Conservation (phyloP, 495 filamentous ascomycete genomes). For the Penicilliopsis zonata region DNA sequence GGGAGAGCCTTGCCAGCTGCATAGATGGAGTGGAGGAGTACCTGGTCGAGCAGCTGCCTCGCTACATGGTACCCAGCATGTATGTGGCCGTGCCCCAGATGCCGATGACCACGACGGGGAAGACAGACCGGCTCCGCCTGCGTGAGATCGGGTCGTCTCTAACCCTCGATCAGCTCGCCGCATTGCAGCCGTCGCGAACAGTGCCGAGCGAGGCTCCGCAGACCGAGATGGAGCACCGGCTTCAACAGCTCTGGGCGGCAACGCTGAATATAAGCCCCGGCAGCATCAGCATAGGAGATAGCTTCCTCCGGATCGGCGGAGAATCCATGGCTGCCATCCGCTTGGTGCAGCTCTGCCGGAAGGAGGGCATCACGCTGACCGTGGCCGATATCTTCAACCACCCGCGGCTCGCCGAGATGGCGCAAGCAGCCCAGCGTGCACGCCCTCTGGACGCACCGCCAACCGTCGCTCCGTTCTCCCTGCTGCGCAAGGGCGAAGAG, state of each 20-base stretch:
- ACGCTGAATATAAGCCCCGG: too few relatives aligned
- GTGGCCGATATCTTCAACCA: slow-evolving; percentile 22
- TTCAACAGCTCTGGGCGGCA: slow-evolving; percentile 8
- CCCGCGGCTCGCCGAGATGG: slow-evolving; percentile 23
- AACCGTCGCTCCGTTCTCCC: slow-evolving; percentile 1
- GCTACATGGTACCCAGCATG: too few relatives aligned
- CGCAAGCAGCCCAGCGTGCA: slow-evolving; percentile 3
- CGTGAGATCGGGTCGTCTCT: too few relatives aligned
- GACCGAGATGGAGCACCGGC: slow-evolving; percentile 7
- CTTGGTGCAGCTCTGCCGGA: slow-evolving; percentile 5
- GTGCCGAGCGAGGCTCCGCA: background rate
- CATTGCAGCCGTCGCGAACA: slow-evolving; percentile 2
- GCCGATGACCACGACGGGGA: too few relatives aligned
- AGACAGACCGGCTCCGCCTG: too few relatives aligned
- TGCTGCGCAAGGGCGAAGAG: slow-evolving; percentile 13
- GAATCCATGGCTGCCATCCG: slow-evolving; percentile 42
- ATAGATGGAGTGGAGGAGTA: too few relatives aligned
- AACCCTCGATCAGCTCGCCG: too few relatives aligned
- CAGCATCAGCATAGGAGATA: slow-evolving; percentile 6
- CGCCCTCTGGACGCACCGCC: slow-evolving; percentile 1
- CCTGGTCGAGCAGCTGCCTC: too few relatives aligned
- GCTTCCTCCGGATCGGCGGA: slow-evolving; percentile 40
- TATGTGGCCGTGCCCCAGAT: too few relatives aligned
- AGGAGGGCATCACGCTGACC: slow-evolving; percentile 14
- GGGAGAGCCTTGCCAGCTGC: too few relatives aligned